Evolutionary conservation across 2,329 filamentous ascomycete genomes (phyloP).

Genomic region (Fusarium albosuccineum): DNA sequence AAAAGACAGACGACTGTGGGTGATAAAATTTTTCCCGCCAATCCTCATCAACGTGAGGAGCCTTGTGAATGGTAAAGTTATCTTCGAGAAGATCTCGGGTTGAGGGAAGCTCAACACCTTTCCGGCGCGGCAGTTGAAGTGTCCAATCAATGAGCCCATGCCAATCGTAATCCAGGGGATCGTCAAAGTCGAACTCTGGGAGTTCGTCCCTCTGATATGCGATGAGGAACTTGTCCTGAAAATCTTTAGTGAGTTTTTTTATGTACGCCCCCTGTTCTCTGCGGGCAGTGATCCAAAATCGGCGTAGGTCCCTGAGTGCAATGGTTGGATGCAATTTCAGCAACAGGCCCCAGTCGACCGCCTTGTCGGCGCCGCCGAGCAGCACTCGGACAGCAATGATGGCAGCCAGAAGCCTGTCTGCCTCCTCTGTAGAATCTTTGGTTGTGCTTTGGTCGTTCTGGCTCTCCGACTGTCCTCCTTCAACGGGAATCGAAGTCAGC

Average conservation of each 20-base stretch:
- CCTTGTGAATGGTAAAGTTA: slow-evolving; percentile 57
- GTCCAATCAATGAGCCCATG: slow-evolving; percentile 75
- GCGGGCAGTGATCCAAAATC: slow-evolving; percentile 67
- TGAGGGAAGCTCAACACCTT: slow-evolving; percentile 63
- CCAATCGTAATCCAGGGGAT: slow-evolving; percentile 78
- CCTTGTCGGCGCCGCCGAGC: slow-evolving; percentile 70
- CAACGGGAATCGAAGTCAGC: slow-evolving; percentile 45
- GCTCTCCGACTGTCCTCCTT: slow-evolving; percentile 9
- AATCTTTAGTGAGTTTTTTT: slow-evolving; percentile 67
- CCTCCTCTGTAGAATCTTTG: slow-evolving; percentile 34
- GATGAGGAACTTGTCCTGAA: slow-evolving; percentile 73
- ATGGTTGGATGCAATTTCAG: slow-evolving; percentile 67
- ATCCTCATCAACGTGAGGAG: slow-evolving; percentile 50
- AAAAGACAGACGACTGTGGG: slow-evolving; percentile 65
- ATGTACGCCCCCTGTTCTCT: slow-evolving; percentile 67
- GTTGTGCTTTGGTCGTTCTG: slow-evolving; percentile 2
- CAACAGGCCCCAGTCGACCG: slow-evolving; percentile 72
- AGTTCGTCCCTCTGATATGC: slow-evolving; percentile 75
- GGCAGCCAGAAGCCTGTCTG: slow-evolving; percentile 62
- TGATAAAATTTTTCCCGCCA: slow-evolving; percentile 72
- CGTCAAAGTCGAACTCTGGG: slow-evolving; percentile 72
- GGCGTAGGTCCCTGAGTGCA: slow-evolving; percentile 64
- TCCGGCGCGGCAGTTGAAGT: slow-evolving; percentile 62
- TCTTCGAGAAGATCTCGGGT: slow-evolving; percentile 60
- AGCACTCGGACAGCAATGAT: slow-evolving; percentile 70